Percentiles rank a stretch among this genome's conserved stretches.
These are phyloP conservation scores for Alternaria sp. DNA, from an alignment of 2,329 filamentous ascomycete genomes.

Conservation along the genomic window DNA sequence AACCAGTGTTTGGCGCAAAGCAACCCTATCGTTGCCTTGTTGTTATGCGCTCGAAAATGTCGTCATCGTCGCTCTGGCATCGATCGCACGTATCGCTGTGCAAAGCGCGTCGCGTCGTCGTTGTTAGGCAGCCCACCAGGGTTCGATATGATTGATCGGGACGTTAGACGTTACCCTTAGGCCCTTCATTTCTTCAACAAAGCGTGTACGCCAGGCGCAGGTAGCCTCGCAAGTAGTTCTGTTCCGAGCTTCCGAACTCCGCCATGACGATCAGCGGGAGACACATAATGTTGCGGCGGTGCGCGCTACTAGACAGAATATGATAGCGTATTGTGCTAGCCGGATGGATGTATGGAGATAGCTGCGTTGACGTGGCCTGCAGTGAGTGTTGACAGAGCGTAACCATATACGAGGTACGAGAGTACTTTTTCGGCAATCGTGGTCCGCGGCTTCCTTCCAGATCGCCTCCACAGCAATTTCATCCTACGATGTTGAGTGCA, in stretches of 20 bases:
- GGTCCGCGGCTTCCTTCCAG: not conserved
- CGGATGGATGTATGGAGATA: not conserved
- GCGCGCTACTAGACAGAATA: not conserved
- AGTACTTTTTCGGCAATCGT: not conserved
- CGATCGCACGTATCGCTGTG: not conserved
- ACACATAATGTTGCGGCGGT: constrained; percentile 7
- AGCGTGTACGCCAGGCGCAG: not conserved
- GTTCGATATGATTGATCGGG: not conserved
- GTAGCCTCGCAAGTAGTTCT: constrained; percentile 5
- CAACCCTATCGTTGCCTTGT: constrained; percentile 1
- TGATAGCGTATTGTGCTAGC: not conserved
- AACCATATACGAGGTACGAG: constrained; percentile 1
- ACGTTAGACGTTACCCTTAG: not conserved
- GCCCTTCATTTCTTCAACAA: not conserved
- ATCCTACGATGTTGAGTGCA: not conserved
- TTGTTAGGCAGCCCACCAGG: constrained; percentile 3
- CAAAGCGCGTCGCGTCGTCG: not conserved
- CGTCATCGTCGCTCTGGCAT: not conserved
- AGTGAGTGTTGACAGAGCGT: not conserved
- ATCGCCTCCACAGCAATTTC: not conserved
- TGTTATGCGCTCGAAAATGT: constrained; percentile 1
- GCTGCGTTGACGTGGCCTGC: constrained; percentile 5
- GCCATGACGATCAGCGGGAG: constrained; percentile 4
- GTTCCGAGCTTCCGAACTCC: constrained; percentile 9
- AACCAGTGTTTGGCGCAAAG: constrained; percentile 1